Evolutionary conservation across 2,329 filamentous ascomycete genomes (phyloP).

Genomic region (Allantophomopsis lycopodina): DNA sequence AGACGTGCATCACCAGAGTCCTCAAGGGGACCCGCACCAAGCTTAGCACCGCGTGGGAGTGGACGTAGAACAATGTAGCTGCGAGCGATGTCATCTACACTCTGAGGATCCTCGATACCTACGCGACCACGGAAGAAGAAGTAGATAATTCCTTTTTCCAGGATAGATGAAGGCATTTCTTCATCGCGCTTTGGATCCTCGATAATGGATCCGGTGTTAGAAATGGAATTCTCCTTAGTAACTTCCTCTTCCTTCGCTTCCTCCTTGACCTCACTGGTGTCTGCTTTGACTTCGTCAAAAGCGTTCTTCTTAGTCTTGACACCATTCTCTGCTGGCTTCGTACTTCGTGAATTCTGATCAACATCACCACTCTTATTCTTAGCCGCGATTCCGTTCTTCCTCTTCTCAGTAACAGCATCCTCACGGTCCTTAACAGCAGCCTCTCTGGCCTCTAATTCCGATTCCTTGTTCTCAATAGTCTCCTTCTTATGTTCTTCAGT

Average conservation of each 20-base stretch:
- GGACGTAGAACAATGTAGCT: constrained; percentile 72
- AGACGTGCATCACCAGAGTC: constrained; percentile 52
- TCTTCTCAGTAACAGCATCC: constrained; percentile 6
- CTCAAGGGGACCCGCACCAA: constrained; percentile 35
- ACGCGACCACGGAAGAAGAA: constrained; percentile 80
- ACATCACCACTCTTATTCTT: constrained; percentile 4
- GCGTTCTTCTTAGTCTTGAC: constrained; percentile 11
- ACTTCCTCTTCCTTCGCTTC: constrained; percentile 10
- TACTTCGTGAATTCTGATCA: neutral
- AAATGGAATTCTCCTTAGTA: constrained; percentile 14
- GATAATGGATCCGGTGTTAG: constrained; percentile 11
- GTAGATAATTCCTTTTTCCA: constrained; percentile 84
- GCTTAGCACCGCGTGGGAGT: constrained; percentile 51
- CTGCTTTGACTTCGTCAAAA: constrained; percentile 18
- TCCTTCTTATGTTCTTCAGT: constrained; percentile 2
- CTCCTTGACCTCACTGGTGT: constrained; percentile 11
- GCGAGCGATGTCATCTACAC: constrained; percentile 59
- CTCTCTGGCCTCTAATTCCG: constrained; percentile 2
- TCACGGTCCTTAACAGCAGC: constrained; percentile 2
- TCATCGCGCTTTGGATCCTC: constrained; percentile 20
- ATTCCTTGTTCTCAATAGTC: neutral
- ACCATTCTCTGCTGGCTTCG: constrained; percentile 4
- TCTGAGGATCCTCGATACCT: constrained; percentile 53
- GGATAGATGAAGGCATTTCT: constrained; percentile 35
- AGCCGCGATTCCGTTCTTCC: constrained; percentile 9